phyloP scores from a whole-genome alignment of 352 stramenopile genomes.

The Phytophthora brassicae region DNA sequence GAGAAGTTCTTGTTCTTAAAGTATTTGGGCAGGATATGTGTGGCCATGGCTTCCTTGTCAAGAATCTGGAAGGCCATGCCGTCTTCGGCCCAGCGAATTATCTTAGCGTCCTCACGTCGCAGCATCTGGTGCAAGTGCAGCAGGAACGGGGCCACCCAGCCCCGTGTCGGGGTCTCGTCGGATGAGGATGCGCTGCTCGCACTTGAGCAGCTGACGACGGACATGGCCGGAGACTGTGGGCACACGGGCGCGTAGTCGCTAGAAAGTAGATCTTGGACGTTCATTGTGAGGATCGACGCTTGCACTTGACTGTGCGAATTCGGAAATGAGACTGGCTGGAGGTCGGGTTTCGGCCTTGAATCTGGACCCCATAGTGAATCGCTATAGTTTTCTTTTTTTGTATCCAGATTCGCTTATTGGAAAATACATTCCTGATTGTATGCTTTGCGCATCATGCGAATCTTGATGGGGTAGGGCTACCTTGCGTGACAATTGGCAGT shows the following conservation, averaged over 20 bases:
- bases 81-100: slow-evolving; percentile 84
- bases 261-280: slow-evolving; percentile 49
- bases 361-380: slow-evolving; percentile 41
- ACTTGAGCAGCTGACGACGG: slow-evolving; percentile 38
- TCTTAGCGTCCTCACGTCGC: slow-evolving; percentile 64
- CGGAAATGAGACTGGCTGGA: slow-evolving; percentile 35
- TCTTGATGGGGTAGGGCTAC: slow-evolving; percentile 10
- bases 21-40: slow-evolving; percentile 91
- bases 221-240: slow-evolving; percentile 42
- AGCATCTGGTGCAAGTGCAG: slow-evolving; percentile 87
- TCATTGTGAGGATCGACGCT: slow-evolving; percentile 29
- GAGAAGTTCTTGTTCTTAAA: slow-evolving; percentile 97
- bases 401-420: slow-evolving; percentile 39
- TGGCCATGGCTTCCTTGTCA: slow-evolving; percentile 84
- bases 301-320: slow-evolving; percentile 24
- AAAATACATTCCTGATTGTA: not conserved
- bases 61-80: slow-evolving; percentile 82
- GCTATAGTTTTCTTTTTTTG: slow-evolving; percentile 62
- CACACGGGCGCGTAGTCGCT: slow-evolving; percentile 19
- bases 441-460: not conserved
- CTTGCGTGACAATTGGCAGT: not conserved
- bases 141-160: slow-evolving; percentile 85
- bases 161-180: slow-evolving; percentile 44
- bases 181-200: slow-evolving; percentile 22
- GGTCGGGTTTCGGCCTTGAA: slow-evolving; percentile 1